Conservation (phyloP, 225 moss, liverwort and hornwort genomes). For the Lunularia cruciata region DNA sequence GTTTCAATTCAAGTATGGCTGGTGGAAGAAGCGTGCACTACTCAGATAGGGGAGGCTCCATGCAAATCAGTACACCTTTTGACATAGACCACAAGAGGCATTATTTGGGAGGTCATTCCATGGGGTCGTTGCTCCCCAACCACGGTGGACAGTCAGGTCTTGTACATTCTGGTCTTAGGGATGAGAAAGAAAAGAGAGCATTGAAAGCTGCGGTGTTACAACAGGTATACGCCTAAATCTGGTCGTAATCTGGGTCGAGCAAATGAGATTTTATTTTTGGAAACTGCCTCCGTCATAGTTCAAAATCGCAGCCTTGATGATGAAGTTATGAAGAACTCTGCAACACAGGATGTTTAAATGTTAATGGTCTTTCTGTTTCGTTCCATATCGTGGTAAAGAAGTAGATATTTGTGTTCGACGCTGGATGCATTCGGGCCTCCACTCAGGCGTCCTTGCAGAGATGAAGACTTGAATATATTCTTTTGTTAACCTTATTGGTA, state of each 20-base stretch:
- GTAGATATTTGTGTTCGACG: background rate
- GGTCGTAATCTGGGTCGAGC: background rate
- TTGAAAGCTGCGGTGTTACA: slow-evolving; percentile 37
- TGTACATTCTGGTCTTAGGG: slow-evolving; percentile 3
- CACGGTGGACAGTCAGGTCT: background rate
- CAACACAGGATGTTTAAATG: background rate
- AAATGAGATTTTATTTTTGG: too few species aligned
- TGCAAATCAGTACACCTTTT: slow-evolving; percentile 52
- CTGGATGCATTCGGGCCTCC: background rate
- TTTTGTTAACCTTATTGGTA: too few species aligned
- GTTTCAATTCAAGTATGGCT: slow-evolving; percentile 6
- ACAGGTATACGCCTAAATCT: slow-evolving; percentile 39
- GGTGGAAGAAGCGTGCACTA: slow-evolving; percentile 11
- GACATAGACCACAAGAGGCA: slow-evolving; percentile 36
- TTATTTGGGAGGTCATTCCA: slow-evolving; percentile 20
- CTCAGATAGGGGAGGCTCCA: slow-evolving; percentile 40
- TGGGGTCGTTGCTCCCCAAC: background rate
- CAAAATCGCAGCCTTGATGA: too few species aligned
- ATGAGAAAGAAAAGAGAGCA: slow-evolving; percentile 31
- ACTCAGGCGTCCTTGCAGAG: too few species aligned
- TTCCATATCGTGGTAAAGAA: too few species aligned
- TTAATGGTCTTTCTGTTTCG: background rate
- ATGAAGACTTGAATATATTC: too few species aligned
- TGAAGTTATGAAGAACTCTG: too few species aligned
- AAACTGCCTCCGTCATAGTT: too few species aligned